Evolutionary conservation across 306 rosid genomes (phyloP), one percentile per base, ranked within the genome.

Genomic region (Trifolium subterraneum): DNA sequence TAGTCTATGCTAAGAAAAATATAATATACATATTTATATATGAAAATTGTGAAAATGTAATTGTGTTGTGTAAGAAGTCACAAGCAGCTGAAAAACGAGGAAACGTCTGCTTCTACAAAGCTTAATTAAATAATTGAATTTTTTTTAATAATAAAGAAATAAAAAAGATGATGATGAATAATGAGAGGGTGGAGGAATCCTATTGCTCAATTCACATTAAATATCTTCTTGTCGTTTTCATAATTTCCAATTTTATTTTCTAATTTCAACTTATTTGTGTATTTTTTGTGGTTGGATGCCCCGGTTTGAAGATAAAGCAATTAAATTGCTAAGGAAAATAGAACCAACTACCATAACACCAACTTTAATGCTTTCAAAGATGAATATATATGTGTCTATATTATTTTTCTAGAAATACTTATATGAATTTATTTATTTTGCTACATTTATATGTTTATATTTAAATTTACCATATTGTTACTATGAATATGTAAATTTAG

Each of bases 221-320:
- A 90, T 90, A 90, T 94, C 97, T 92, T 54, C 72, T 87, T 90
- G 99, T 94, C 97, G 86, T 87, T 94, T 93, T 90, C 98, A 66
- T 79, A n/a, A 65, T 79, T 83, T 70, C 69, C 68, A 64, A 74
- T 12, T 74, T 71, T 79, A 31, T 5, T 31, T 81, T 56, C 10
- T 75, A 63, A 68, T 78, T 72, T 80, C 80, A 64, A 54, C 64
- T 82, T 73, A 33, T 50, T 23, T 71, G 19, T 35, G 25, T 44
- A 71, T 79, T 83, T 86, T 87, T 75, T 92, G 96, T 89, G 97
- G 97, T 89, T 86, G 96, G 90, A 92, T 86, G 84, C 71, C 87
- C 36, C 82, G 74, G 90, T 88, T 85, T 83, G 87, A 87, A 89
- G 95, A 91, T 89, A 91, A 89, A 87, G 93, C 91, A 89, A 86